Evolutionary conservation across 208 protist genomes (phyloP).

Genomic region (Leishmania turanica): DNA sequence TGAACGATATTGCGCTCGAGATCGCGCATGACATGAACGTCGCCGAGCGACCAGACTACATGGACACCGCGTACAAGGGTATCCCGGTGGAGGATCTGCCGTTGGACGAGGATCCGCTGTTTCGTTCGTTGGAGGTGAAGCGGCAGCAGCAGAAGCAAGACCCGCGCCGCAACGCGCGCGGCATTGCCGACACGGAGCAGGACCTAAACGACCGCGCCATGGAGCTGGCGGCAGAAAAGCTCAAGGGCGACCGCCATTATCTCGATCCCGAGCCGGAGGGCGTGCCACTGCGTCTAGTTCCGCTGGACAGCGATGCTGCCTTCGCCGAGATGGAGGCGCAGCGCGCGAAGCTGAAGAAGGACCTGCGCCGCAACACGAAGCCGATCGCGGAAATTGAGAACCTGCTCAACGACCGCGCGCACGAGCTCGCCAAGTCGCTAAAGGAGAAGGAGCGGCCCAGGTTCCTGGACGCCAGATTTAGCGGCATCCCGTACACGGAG

Average conservation of each 20-base stretch:
- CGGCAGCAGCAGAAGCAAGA: conserved; percentile 74
- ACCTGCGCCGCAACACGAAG: conserved; percentile 45
- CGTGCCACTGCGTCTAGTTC: conserved; percentile 59
- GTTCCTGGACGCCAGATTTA: conserved; percentile 55
- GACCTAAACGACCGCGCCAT: conserved; percentile 63
- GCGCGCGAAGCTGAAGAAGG: conserved; percentile 63
- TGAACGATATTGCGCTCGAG: conserved; percentile 71
- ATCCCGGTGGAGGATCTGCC: conserved; percentile 60
- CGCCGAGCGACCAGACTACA: conserved; percentile 62
- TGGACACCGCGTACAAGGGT: conserved; percentile 54
- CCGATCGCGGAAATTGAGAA: conserved; percentile 57
- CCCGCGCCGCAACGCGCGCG: conserved; percentile 53
- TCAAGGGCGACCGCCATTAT: conserved; percentile 59
- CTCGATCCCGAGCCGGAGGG: conserved; percentile 65
- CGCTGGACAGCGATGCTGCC: conserved; percentile 45
- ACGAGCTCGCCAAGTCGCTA: conserved; percentile 53
- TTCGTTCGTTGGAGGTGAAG: conserved; percentile 55
- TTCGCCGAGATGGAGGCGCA: conserved; percentile 60
- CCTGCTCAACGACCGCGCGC: conserved; percentile 58
- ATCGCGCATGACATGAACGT: conserved; percentile 72
- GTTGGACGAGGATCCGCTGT: conserved; percentile 66
- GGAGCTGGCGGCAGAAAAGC: conserved; percentile 53
- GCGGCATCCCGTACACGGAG: conserved; percentile 58
- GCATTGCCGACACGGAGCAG: conserved; percentile 55
- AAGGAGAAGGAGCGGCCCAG: conserved; percentile 62